Evolutionary conservation across 495 filamentous ascomycete genomes (phyloP).

Genomic region (Hyaloscypha finlandica): DNA sequence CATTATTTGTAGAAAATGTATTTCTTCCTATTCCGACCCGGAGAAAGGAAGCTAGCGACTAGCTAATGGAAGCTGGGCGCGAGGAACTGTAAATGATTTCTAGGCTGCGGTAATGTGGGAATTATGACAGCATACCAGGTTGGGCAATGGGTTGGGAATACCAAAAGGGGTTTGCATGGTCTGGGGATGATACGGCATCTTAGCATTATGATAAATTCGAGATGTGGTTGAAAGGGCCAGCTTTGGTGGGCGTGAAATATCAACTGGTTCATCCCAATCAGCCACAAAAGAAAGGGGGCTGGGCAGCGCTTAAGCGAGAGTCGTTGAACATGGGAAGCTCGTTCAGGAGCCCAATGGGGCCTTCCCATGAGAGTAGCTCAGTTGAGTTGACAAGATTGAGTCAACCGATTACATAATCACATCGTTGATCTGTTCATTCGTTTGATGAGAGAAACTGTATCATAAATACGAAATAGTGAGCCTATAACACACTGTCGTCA

Average conservation of each 20-base stretch:
- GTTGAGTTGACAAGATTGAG: too few relatives aligned
- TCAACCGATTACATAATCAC: too few relatives aligned
- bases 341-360: too few relatives aligned
- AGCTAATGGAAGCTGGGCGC: conserved; percentile 2
- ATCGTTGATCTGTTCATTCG: too few relatives aligned
- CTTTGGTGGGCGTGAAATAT: neutral
- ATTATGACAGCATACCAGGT: conserved; percentile 10
- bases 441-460: too few relatives aligned
- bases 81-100: conserved; percentile 7
- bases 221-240: neutral
- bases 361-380: too few relatives aligned
- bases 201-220: conserved; percentile 10
- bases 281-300: too few relatives aligned
- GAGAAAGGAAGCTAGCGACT: neutral
- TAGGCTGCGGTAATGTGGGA: conserved; percentile 8
- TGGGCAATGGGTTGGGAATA: conserved; percentile 16
- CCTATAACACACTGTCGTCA: too few relatives aligned
- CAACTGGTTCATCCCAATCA: too few relatives aligned
- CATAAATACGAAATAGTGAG: too few relatives aligned
- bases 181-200: conserved; percentile 5
- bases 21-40: neutral
- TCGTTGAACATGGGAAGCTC: too few relatives aligned
- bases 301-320: too few relatives aligned
- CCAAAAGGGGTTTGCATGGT: conserved; percentile 12
- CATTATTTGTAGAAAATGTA: conserved; percentile 8